Evolutionary conservation across 1,284 basidiomycete species (phyloP), one percentile per base, ranked within the genome.

Genomic region (Sphaerobolus stellatus): DNA sequence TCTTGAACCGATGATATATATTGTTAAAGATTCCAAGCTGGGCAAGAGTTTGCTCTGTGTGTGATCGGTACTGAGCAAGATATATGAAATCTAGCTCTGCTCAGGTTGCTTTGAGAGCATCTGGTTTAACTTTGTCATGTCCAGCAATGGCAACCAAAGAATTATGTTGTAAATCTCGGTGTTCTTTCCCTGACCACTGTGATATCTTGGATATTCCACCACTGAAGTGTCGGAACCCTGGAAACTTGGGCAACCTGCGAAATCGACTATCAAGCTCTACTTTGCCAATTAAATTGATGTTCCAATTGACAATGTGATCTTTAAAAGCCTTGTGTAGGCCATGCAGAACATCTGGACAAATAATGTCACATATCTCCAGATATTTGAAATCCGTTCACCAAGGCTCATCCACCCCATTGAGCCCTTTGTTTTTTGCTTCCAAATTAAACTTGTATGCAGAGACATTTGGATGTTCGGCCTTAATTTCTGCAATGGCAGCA

Each of bases 281-380:
- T 2, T 60, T 48, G 13, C 56, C 52, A 14, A 57, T 29, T 22
- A 62, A 28, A 14, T 48, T 48, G 13, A 31, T 59, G 33, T 24
- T 58, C 51, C 51, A 66, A 47, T 20, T 56, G 54, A 59, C 18
- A 11, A 70, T 36, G 50, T 67, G 62, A 34, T 71, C 69, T n/a
- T n/a, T n/a, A n/a, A n/a, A n/a, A 2, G 72, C 72, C 58, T 75
- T 72, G 58, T 75, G 67, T 2, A 74, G 62, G 48, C 73, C 67
- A 58, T 76, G 73, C 0, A 76, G 64, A 20, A 75, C 56, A 55
- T 76, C 70, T 5, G 73, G 72, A 0, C 71, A 70, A 38, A 76
- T 68, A 1, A 67, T 64, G 0, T 50, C 54, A 43, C 64, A 73
- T 9, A 75, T 72, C 57, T 75, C 61, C 27, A 54, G 29, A 56